phyloP scores from a whole-genome alignment of 1,284 basidiomycete genomes.

The Microbotryum scabiosae region DNA sequence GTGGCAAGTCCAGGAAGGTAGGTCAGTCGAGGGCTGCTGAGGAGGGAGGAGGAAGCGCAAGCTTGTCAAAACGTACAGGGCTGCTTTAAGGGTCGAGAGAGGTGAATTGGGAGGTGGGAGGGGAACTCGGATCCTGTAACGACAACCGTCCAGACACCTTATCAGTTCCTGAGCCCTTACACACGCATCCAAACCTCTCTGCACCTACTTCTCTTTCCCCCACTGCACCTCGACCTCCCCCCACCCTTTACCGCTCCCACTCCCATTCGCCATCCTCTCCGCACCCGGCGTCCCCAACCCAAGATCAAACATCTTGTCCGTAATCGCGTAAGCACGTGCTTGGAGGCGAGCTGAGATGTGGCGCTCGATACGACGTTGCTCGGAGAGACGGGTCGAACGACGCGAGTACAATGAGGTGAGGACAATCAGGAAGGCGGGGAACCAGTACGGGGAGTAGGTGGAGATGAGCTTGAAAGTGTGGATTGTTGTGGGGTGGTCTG shows the following conservation, averaged over 20 bases:
- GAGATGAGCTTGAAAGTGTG: too few relatives aligned
- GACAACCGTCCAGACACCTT: not conserved
- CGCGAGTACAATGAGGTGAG: too few relatives aligned
- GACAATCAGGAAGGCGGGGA: too few relatives aligned
- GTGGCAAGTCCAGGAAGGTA: not conserved
- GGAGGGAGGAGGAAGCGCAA: too few relatives aligned
- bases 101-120: slow-evolving; percentile 31
- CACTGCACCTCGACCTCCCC: slow-evolving; percentile 25
- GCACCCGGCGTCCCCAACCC: slow-evolving; percentile 7
- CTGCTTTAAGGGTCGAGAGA: slow-evolving; percentile 29
- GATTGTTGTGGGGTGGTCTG: too few relatives aligned
- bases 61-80: slow-evolving; percentile 7
- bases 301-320: slow-evolving; percentile 10
- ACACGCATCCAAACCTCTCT: too few relatives aligned
- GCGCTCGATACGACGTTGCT: too few relatives aligned
- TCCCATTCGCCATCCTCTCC: not conserved
- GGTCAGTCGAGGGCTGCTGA: too few relatives aligned
- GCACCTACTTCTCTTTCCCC: slow-evolving; percentile 20
- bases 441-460: too few relatives aligned
- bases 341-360: too few relatives aligned
- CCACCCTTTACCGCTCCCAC: not conserved
- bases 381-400: too few relatives aligned
- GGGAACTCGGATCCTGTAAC: slow-evolving; percentile 24
- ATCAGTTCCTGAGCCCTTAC: not conserved
- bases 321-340: too few relatives aligned